Base-by-base conservation (phyloP, 306 rosid species). In the Cyclanthera cordifolia region DNA sequence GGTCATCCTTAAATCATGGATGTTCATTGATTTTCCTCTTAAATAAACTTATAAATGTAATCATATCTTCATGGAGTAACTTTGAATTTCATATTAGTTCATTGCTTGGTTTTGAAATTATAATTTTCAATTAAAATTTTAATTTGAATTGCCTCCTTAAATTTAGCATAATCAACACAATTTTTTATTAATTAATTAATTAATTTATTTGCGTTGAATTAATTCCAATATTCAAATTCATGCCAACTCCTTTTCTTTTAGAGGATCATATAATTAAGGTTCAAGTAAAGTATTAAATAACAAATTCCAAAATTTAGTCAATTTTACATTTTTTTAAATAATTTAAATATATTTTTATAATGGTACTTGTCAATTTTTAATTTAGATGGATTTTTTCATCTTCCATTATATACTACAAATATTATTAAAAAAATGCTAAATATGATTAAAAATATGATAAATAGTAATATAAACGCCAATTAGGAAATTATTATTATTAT, bases 101-200 rank as follows among this genome's bases (percentile, higher is more conserved):
- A 32, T 32, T 59, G 67, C 16, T 59, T 59, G 17, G 15, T 28
- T 56, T 56, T 15, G 12, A 56, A 56, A 27, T 28, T n/a, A 56
- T n/a, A n/a, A n/a, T 4, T 56, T 27, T 20, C 14, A 14, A 13
- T 56, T 1, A 56, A 2, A 5, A 32, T 32, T 39, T 32, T 32
- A 59, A 21, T 59, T 59, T 59, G 67, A 59, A 59, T 59, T 32
- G 48, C 3, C 67, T 59, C 47, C 67, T 17, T 16, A 59, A 59
- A n/a, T 59, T 34, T 4, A 30, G 67, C 16, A 59, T 34, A 59
- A 32, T 1, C 48, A 11, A 43, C 48, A 43, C 12, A 11, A 11
- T 43, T 34, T 32, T 50, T 50, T 50, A n/a, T 50, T 50, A 50
- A 49, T 49, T 49, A 16, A 8, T 37, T 37, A 6, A 34, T 48